phyloP scores from a whole-genome alignment of 805 yeast species.

The Clavispora phyllophila region DNA sequence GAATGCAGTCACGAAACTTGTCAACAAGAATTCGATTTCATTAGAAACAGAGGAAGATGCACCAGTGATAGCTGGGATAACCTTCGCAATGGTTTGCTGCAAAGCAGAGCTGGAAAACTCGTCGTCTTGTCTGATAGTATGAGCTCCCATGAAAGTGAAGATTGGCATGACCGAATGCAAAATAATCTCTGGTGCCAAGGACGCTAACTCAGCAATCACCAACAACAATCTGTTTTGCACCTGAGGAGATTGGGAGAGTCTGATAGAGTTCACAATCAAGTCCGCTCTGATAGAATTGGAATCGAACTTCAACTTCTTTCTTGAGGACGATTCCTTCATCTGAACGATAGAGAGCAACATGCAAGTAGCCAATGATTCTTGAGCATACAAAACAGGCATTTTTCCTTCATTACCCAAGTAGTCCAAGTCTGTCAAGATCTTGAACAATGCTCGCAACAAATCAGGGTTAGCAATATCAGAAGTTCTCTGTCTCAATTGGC shows the following conservation, averaged over 20 bases:
- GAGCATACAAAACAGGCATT: slow-evolving; percentile 84
- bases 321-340: slow-evolving; percentile 34
- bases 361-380: slow-evolving; percentile 84
- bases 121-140: slow-evolving; percentile 93
- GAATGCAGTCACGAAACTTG: slow-evolving; percentile 92
- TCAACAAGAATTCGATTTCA: slow-evolving; percentile 77
- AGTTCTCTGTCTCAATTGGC: slow-evolving; percentile 31
- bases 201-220: slow-evolving; percentile 82
- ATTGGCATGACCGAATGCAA: slow-evolving; percentile 99
- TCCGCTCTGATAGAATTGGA: slow-evolving; percentile 78
- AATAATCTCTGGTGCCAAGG: slow-evolving; percentile 84
- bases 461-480: slow-evolving; percentile 35
- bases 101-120: slow-evolving; percentile 90
- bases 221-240: slow-evolving; percentile 84
- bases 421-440: slow-evolving; percentile 67
- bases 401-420: slow-evolving; percentile 88
- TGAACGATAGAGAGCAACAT: slow-evolving; percentile 64
- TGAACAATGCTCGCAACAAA: slow-evolving; percentile 50
- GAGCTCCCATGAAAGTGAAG: slow-evolving; percentile 98
- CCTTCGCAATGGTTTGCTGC: slow-evolving; percentile 83
- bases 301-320: slow-evolving; percentile 40
- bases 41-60: slow-evolving; percentile 43
- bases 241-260: slow-evolving; percentile 88
- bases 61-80: slow-evolving; percentile 75
- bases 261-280: slow-evolving; percentile 81